Conservation (phyloP, 139 green algal genomes). For the Closterium sp. region DNA sequence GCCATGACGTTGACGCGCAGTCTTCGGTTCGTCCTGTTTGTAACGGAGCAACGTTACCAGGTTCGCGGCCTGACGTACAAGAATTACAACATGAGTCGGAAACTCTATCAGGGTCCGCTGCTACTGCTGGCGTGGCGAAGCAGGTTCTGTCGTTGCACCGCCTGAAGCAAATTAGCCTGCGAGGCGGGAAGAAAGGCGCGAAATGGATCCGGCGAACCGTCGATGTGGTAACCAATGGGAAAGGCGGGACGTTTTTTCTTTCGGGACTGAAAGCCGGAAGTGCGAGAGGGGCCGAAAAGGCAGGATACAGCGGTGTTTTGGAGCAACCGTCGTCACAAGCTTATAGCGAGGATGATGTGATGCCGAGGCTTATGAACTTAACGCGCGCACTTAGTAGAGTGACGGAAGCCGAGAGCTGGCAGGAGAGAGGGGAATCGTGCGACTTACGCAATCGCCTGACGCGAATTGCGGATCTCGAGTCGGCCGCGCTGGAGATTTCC, state of each 20-base stretch:
- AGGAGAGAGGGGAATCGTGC: neutral
- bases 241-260: neutral
- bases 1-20: neutral
- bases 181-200: neutral
- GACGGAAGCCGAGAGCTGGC: neutral
- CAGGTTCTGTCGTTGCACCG: neutral
- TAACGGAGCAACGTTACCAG: neutral
- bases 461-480: neutral
- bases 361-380: neutral
- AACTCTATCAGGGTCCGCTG: neutral
- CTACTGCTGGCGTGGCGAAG: neutral
- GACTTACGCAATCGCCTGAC: neutral
- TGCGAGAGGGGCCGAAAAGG: neutral
- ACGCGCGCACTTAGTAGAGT: neutral
- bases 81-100: neutral
- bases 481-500: neutral
- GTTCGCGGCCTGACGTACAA: neutral
- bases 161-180: neutral
- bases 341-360: neutral
- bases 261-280: neutral
- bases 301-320: neutral
- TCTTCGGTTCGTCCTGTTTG: too few relatives aligned
- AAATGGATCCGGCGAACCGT: neutral
- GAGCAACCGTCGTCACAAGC: neutral
- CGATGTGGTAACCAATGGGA: neutral